Percentiles rank a stretch among this genome's conserved stretches.
Evolutionary conservation across 305 asterid genomes (phyloP).

Genomic region (Solanum hybrid): DNA sequence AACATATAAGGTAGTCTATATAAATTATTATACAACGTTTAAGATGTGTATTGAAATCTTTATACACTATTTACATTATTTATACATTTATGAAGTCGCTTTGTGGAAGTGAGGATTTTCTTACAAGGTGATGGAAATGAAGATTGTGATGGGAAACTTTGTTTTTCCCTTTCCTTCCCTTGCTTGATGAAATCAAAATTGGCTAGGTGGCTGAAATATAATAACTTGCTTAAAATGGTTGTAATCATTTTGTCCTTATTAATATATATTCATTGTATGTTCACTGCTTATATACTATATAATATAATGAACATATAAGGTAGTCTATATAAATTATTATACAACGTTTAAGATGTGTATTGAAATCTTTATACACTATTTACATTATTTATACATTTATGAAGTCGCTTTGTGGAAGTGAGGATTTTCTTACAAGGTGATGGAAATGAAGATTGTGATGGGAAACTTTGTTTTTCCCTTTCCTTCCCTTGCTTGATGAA

Average conservation of each 20-base stretch:
- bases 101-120: neutral
- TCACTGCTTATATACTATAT: no score
- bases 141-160: neutral
- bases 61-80: neutral
- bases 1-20: no score
- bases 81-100: neutral
- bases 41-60: neutral
- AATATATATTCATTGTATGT: neutral
- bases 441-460: neutral
- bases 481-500: neutral
- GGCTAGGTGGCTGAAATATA: neutral
- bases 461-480: neutral
- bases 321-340: no score
- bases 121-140: neutral
- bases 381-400: neutral
- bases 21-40: no score
- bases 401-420: neutral
- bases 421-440: neutral
- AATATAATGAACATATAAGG: neutral
- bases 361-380: neutral
- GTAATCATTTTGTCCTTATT: neutral
- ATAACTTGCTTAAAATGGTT: neutral
- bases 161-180: neutral
- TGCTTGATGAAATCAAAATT: neutral
- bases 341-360: neutral